phyloP scores from a whole-genome alignment of 108 stramenopile species.

The Cyclotella kingstonii region DNA sequence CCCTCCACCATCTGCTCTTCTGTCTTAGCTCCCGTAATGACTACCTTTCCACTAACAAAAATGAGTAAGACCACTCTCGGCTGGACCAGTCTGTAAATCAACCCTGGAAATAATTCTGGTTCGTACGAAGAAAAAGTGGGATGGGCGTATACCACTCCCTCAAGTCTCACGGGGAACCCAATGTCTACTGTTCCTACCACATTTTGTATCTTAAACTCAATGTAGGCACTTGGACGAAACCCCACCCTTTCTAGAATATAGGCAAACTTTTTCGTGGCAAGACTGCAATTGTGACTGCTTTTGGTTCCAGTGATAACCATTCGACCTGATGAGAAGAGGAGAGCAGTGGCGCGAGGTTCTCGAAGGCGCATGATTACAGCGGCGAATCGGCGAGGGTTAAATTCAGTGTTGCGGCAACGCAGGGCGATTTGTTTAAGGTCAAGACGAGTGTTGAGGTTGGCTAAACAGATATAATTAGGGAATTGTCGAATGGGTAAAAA shows the following conservation, averaged over 20 bases:
- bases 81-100: slow-evolving; percentile 91
- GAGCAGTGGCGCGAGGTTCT: slow-evolving; percentile 94
- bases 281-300: slow-evolving; percentile 73
- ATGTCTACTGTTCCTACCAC: slow-evolving; percentile 95
- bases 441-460: slow-evolving; percentile 85
- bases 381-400: slow-evolving; percentile 95
- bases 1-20: slow-evolving; percentile 71
- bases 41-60: slow-evolving; percentile 95
- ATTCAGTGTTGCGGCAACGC: slow-evolving; percentile 97
- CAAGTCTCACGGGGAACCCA: slow-evolving; percentile 96
- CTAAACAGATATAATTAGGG: slow-evolving; percentile 19
- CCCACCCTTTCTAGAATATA: slow-evolving; percentile 81
- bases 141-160: slow-evolving; percentile 94
- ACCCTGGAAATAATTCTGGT: slow-evolving; percentile 98
- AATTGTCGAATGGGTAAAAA: background rate
- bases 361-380: slow-evolving; percentile 93
- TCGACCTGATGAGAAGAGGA: slow-evolving; percentile 94
- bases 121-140: slow-evolving; percentile 91
- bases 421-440: slow-evolving; percentile 94
- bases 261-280: slow-evolving; percentile 90
- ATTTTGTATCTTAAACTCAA: slow-evolving; percentile 95
- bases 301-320: slow-evolving; percentile 95
- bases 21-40: slow-evolving; percentile 88
- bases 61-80: slow-evolving; percentile 94
- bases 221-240: slow-evolving; percentile 60